Base-by-base conservation (phyloP, 2,329 filamentous ascomycete genomes). In the Malbranchea zuffiana region DNA sequence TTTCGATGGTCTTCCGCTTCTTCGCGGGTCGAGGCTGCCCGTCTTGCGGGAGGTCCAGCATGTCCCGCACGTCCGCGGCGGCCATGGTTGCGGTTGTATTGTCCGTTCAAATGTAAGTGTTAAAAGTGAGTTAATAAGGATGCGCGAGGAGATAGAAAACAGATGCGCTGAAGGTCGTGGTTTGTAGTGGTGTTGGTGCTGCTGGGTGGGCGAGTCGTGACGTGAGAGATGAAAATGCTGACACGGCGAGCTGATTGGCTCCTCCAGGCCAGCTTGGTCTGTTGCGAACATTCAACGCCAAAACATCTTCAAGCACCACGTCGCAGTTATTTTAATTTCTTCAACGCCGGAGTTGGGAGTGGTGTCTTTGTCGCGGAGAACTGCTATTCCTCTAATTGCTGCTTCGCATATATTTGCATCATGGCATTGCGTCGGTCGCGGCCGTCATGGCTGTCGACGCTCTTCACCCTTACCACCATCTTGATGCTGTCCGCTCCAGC, bases 21-120 rank as follows among this genome's bases (percentile, higher is more conserved):
- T 90, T 92, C 28, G 73, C 63, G 26, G 78, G 75, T 44, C 79
- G 58, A 42, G 65, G 63, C 41, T 64, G 49, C 24, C 42, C 59
- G 49, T 76, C 66, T 33, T 64, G 65, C 48, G 80, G 79, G 56
- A 93, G 69, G 59, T 87, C 84, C 54, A 93, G 76, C 55, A 93
- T 83, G 59, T 93, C 85, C 65, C 82, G 84, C 50, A 92, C 75
- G 69, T 93, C 85, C 58, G 78, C 74, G 45, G 80, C 80, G 43
- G 79, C 71, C 44, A 47, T 47, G 24, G 28, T 39, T 38, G 32
- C 33, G 32, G 20, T 17, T 10, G n/a, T n/a, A n/a, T n/a, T n/a
- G n/a, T n/a, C n/a, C n/a, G n/a, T 25, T 25, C 23, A 25, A 25
- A 7, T n/a, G n/a, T n/a, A n/a, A n/a, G n/a, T n/a, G n/a, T n/a